Percentiles rank a stretch among this genome's conserved stretches.
phyloP scores from a whole-genome alignment of 129 eudicot species.

The Escallonia herrerae region DNA sequence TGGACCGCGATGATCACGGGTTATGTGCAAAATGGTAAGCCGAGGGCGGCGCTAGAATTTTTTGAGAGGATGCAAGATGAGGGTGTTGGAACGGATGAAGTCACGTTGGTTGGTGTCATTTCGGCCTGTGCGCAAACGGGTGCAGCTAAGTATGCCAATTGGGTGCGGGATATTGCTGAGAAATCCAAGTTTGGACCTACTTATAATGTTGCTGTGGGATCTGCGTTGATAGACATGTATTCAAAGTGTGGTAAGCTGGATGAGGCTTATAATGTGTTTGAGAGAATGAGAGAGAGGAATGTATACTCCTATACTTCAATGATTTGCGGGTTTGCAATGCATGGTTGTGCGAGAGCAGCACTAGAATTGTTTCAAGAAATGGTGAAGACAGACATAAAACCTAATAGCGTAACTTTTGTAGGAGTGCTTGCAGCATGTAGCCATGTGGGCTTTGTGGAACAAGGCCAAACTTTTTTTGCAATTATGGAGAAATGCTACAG shows the following conservation, averaged over 20 bases:
- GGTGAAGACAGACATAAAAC: slow-evolving; percentile 45
- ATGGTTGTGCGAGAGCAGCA: slow-evolving; percentile 47
- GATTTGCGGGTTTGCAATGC: slow-evolving; percentile 55
- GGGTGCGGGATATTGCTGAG: slow-evolving; percentile 62
- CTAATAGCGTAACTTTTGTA: slow-evolving; percentile 48
- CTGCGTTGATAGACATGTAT: slow-evolving; percentile 67
- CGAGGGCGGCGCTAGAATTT: slow-evolving; percentile 53
- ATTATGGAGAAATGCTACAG: slow-evolving; percentile 43
- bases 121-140: slow-evolving; percentile 80
- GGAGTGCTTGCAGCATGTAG: slow-evolving; percentile 69
- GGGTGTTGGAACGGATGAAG: slow-evolving; percentile 52
- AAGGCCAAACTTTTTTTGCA: slow-evolving; percentile 36
- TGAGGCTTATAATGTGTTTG: slow-evolving; percentile 40
- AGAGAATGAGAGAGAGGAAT: slow-evolving; percentile 30
- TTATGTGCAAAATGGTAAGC: slow-evolving; percentile 52
- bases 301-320: slow-evolving; percentile 53
- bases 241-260: slow-evolving; percentile 48
- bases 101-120: slow-evolving; percentile 59
- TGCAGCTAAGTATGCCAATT: slow-evolving; percentile 53
- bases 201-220: slow-evolving; percentile 43
- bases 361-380: slow-evolving; percentile 45
- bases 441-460: slow-evolving; percentile 49
- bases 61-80: slow-evolving; percentile 50
- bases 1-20: slow-evolving; percentile 76
- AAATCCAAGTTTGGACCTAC: slow-evolving; percentile 35